These are phyloP conservation scores for Fusarium subglutinans DNA, from an alignment of 2,329 filamentous ascomycete species.

Conservation along the genomic window DNA sequence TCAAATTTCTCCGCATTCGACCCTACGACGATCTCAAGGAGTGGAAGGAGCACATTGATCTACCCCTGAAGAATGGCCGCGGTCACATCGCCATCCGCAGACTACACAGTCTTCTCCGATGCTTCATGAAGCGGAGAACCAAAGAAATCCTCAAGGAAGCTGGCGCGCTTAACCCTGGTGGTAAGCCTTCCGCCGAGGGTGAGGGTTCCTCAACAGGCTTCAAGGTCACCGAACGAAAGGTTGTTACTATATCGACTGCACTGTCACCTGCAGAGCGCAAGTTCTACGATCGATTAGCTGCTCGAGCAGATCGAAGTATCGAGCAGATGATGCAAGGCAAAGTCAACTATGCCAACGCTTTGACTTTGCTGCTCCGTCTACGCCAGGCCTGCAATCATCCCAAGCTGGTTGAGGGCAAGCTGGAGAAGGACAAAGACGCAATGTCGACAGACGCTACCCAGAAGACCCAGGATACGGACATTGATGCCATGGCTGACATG, in stretches of 20 bases:
- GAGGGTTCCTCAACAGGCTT: slow-evolving; percentile 72
- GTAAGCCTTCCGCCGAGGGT: slow-evolving; percentile 66
- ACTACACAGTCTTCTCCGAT: slow-evolving; percentile 84
- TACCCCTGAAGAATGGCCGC: slow-evolving; percentile 87
- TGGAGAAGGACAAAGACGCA: slow-evolving; percentile 88
- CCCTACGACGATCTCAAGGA: slow-evolving; percentile 86
- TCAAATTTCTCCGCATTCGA: slow-evolving; percentile 90
- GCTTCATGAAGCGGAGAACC: slow-evolving; percentile 98
- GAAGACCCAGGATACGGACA: slow-evolving; percentile 66
- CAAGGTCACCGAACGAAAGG: slow-evolving; percentile 90
- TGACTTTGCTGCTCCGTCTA: slow-evolving; percentile 89
- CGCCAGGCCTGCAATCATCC: slow-evolving; percentile 96
- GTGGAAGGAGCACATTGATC: slow-evolving; percentile 92
- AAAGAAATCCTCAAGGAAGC: slow-evolving; percentile 96
- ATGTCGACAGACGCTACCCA: slow-evolving; percentile 70
- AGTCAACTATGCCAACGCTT: slow-evolving; percentile 90
- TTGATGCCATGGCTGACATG: slow-evolving; percentile 86
- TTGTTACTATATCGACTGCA: slow-evolving; percentile 80
- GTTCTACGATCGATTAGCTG: slow-evolving; percentile 87
- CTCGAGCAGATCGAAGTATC: slow-evolving; percentile 85
- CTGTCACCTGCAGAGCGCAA: slow-evolving; percentile 82
- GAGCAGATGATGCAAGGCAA: slow-evolving; percentile 87
- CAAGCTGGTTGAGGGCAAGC: slow-evolving; percentile 83
- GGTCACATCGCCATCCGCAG: slow-evolving; percentile 89
- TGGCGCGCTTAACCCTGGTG: slow-evolving; percentile 80